Conservation (phyloP, 805 yeast genomes). For the Cyberlindnera mrakii region DNA sequence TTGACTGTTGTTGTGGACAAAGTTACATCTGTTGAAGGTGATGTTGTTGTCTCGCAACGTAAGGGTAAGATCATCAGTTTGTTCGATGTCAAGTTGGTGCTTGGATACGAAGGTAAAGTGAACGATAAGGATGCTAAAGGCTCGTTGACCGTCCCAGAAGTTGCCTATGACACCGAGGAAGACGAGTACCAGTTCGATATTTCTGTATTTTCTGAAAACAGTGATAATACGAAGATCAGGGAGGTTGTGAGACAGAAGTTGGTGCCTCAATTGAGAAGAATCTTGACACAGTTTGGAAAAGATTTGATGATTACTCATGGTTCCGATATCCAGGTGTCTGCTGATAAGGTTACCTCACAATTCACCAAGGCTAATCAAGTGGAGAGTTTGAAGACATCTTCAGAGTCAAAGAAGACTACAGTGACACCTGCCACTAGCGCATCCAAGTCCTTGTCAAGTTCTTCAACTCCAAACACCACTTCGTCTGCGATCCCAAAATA, state of each 20-base stretch:
- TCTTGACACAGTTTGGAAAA: conserved; percentile 61
- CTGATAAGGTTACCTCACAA: conserved; percentile 52
- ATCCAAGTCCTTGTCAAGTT: conserved; percentile 5
- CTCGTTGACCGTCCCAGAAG: conserved; percentile 78
- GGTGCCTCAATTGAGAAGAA: conserved; percentile 62
- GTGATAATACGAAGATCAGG: conserved; percentile 50
- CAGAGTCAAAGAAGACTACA: not conserved
- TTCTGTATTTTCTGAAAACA: conserved; percentile 49
- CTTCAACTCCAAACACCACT: conserved; percentile 14
- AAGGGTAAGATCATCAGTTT: conserved; percentile 93
- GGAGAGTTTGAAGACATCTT: conserved; percentile 6
- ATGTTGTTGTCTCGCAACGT: conserved; percentile 93
- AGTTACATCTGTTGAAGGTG: conserved; percentile 68
- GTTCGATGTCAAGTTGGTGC: conserved; percentile 69
- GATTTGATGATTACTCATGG: conserved; percentile 76
- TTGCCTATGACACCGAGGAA: conserved; percentile 84
- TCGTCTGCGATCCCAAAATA: conserved; percentile 45
- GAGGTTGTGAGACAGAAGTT: conserved; percentile 41
- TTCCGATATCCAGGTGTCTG: conserved; percentile 80
- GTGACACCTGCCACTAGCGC: conserved; percentile 3
- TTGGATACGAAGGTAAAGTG: conserved; percentile 49
- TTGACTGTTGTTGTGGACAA: conserved; percentile 29
- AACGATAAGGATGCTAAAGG: conserved; percentile 51
- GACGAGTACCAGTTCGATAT: conserved; percentile 85
- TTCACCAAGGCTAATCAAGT: conserved; percentile 47